phyloP scores from a whole-genome alignment of 2,329 filamentous ascomycete species.

The Pyricularia pennisetigena region DNA sequence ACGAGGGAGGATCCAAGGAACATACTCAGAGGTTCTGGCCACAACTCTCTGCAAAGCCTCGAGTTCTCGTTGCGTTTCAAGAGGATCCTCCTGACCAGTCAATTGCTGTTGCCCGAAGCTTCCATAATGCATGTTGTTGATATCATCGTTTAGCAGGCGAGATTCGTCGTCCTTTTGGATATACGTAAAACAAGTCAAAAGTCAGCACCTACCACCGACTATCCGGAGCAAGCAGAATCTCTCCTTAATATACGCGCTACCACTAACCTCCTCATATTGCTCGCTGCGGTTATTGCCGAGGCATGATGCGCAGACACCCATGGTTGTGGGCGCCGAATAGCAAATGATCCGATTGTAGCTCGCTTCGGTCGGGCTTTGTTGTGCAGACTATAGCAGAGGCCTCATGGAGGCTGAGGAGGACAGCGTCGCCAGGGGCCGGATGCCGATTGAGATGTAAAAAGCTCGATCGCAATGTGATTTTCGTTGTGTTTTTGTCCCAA shows the following conservation, averaged over 20 bases:
- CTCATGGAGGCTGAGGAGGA: neutral
- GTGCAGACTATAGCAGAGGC: neutral
- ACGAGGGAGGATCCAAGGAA: constrained; percentile 5
- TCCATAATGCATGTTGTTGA: constrained; percentile 48
- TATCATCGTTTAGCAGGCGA: constrained; percentile 51
- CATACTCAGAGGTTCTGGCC: constrained; percentile 54
- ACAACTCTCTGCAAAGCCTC: constrained; percentile 56
- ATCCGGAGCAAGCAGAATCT: neutral
- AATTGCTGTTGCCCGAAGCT: constrained; percentile 50
- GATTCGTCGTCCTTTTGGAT: constrained; percentile 42
- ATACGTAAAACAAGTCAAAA: constrained; percentile 7
- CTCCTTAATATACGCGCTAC: neutral
- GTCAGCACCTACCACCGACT: neutral
- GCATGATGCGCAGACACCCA: constrained; percentile 55
- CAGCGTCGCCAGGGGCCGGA: neutral
- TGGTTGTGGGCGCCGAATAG: constrained; percentile 17
- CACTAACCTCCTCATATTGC: constrained; percentile 42
- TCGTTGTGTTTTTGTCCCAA: neutral
- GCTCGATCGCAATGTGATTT: neutral
- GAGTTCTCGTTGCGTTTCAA: constrained; percentile 53
- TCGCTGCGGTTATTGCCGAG: constrained; percentile 41
- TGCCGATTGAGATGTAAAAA: neutral
- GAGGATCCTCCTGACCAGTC: constrained; percentile 45
- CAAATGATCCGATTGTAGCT: neutral
- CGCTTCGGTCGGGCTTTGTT: neutral